phyloP scores from a whole-genome alignment of 2,329 filamentous ascomycete species.

The Pseudogymnoascus pannorum region DNA sequence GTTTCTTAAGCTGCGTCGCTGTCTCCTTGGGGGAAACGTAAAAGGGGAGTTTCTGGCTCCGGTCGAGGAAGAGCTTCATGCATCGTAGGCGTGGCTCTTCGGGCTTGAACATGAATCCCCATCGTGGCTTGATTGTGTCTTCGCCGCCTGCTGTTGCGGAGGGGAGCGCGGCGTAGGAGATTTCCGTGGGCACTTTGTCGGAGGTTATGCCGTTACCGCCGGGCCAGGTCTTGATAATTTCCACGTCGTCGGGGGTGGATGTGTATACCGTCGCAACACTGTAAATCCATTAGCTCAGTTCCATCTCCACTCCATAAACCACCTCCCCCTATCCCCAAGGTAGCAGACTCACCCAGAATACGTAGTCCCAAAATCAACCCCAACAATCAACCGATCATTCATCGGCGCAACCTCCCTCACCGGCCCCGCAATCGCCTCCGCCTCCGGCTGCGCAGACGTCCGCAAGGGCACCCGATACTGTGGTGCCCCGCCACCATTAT shows the following conservation, averaged over 20 bases:
- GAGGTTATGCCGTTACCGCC: constrained; percentile 81
- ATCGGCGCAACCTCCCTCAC: constrained; percentile 45
- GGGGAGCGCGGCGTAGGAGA: constrained; percentile 51
- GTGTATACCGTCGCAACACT: constrained; percentile 68
- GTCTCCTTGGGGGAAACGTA: constrained; percentile 75
- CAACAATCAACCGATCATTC: constrained; percentile 64
- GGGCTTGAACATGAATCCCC: constrained; percentile 77
- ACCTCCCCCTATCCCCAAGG: constrained; percentile 11
- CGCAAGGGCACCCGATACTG: neutral
- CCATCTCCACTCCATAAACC: neutral
- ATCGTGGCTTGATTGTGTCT: constrained; percentile 43
- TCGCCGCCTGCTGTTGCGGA: constrained; percentile 31
- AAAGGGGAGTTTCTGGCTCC: constrained; percentile 71
- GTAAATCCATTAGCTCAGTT: constrained; percentile 18
- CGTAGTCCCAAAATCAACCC: constrained; percentile 79
- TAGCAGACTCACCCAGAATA: constrained; percentile 58
- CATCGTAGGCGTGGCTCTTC: constrained; percentile 70
- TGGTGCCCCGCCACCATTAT: neutral
- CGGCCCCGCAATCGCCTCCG: constrained; percentile 54
- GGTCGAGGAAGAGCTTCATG: constrained; percentile 78
- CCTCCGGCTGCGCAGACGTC: neutral
- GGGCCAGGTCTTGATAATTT: constrained; percentile 80
- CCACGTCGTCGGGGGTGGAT: constrained; percentile 69
- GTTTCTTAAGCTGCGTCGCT: constrained; percentile 65
- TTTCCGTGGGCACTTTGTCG: constrained; percentile 78